Percentiles rank a stretch among this genome's conserved stretches.
These are phyloP conservation scores for Chaetomiaceae sp. DNA, from an alignment of 2,329 filamentous ascomycete genomes.

Conservation along the genomic window DNA sequence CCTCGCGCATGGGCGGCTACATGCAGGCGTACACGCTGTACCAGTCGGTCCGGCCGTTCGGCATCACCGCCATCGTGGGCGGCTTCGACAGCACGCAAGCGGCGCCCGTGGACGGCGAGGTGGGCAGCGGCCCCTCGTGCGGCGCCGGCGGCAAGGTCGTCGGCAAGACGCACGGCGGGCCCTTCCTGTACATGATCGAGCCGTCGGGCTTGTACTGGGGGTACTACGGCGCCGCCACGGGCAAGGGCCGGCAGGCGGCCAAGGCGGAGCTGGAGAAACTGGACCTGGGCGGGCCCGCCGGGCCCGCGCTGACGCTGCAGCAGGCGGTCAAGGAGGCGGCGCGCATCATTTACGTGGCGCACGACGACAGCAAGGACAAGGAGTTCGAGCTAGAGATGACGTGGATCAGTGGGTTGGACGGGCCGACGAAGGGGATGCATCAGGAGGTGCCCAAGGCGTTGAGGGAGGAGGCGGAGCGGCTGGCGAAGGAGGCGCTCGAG, in stretches of 20 bases:
- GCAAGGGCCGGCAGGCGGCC: slow-evolving; percentile 92
- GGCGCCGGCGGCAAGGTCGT: slow-evolving; percentile 79
- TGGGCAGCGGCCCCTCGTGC: slow-evolving; percentile 71
- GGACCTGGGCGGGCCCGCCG: slow-evolving; percentile 69
- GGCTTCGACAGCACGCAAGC: slow-evolving; percentile 91
- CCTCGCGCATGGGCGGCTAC: slow-evolving; percentile 90
- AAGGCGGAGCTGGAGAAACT: slow-evolving; percentile 99
- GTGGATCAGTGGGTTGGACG: slow-evolving; percentile 82
- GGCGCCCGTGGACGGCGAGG: slow-evolving; percentile 81
- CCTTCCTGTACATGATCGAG: slow-evolving; percentile 98
- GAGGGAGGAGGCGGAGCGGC: slow-evolving; percentile 83
- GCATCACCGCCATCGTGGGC: slow-evolving; percentile 88
- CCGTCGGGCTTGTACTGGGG: slow-evolving; percentile 97
- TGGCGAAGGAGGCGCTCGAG: slow-evolving; percentile 89
- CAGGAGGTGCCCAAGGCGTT: slow-evolving; percentile 89
- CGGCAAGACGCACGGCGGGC: slow-evolving; percentile 76
- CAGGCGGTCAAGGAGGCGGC: slow-evolving; percentile 95
- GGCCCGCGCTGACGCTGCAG: slow-evolving; percentile 63
- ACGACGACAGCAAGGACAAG: slow-evolving; percentile 99
- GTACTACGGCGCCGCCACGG: slow-evolving; percentile 96
- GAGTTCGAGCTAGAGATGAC: slow-evolving; percentile 99
- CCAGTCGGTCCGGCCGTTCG: slow-evolving; percentile 92
- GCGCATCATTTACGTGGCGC: slow-evolving; percentile 92
- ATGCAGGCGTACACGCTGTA: slow-evolving; percentile 97
- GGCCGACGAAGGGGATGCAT: slow-evolving; percentile 88